Evolutionary conservation across 768 basidiomycete species (phyloP), one percentile per base, ranked within the genome.

Genomic region (Phlebiopsis flavidoalba): DNA sequence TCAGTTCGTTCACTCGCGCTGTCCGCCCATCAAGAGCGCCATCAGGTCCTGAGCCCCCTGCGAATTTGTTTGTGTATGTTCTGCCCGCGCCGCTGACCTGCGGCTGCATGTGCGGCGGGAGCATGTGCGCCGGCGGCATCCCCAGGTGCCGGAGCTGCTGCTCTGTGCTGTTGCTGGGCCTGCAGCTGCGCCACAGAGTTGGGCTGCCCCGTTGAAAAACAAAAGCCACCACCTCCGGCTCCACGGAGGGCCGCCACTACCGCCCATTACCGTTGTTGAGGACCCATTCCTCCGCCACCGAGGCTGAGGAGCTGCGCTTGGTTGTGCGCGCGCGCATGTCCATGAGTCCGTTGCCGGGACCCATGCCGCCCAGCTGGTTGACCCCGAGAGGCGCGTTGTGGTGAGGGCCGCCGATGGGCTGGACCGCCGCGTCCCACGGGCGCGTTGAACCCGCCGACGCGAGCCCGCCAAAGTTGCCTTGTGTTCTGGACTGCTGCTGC

Each of bases 21-120:
- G 86, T 58, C 86, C 87, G 57, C 86, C 87, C 89, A 93, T 86
- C 63, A 93, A 81, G 61, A 93, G 79, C 49, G 91, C 85, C 86
- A 93, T 92, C 65, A 93, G 75, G 70, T 93, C 91, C 63, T 88
- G 86, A 48, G 84, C 75, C 36, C 83, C 81, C 66, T 84, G 85
- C 62, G 76, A 83, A 69, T 75, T 81, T 17, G 75, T n/a, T n/a
- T 75, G 19, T 77, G 73, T 53, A 78, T 76, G 31, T 78, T 79
- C 74, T 84, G 86, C n/a, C n/a, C n/a, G n/a, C n/a, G n/a, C 66
- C 83, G 86, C 65, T 84, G 65, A n/a, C n/a, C 73, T 85, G 88
- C 21, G 35, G 54, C 56, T 86, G 76, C 63, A 88, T 85, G 56
- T 82, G 63, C 14, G 63, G 81, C 14, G 80, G 79, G 49, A 80